Base-by-base conservation (phyloP, 1,139 yeast species). In the Arxiozyma slooffiae region DNA sequence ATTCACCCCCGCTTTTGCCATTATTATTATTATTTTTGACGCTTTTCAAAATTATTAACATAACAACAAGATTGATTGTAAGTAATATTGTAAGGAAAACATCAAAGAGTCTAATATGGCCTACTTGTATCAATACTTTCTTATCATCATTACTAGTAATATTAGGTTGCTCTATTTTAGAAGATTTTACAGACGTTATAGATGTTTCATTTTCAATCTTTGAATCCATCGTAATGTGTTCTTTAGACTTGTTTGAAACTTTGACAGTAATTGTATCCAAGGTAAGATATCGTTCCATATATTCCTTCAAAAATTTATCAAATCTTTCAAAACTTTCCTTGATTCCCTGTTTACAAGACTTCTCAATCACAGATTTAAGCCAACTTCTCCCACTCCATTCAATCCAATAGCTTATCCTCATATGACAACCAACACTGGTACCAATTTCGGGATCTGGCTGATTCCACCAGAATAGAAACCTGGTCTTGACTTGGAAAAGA, bases 371-470 rank as follows among this genome's bases (percentile, higher is more conserved):
- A 14, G 89, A 81, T 68, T 90, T 87, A 61, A 90, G 81, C 96
- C 97, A 92, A 44, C 95, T 84, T 60, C 85, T 84, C 5, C 89
- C 95, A 1, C 85, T 76, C 98, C 98, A 92, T 52, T 86, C 92
- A 50, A 90, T 79, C 64, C 79, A 74, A 55, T 73, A 79, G 0
- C 96, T 83, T 3, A 82, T 71, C 39, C 79, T 79, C 49, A 77
- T 68, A 48, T 73, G 72, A 11, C 96, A 84, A 16, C 71, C 62
- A 64, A 87, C 87, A 50, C 75, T 74, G 16, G 14, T 6, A 6
- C 23, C 44, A 18, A 30, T 30, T 30, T 30, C 36, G 2, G 36
- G 36, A 6, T 30, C 36, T 11, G 36, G 36, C 0, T 75, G 72
- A 0, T 78, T 92, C 98, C 98, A 92, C 47, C 82, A 76, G 39